These are phyloP conservation scores for Chaetomium globosum DNA, from an alignment of 2,329 filamentous ascomycete species.

Conservation along the genomic window DNA sequence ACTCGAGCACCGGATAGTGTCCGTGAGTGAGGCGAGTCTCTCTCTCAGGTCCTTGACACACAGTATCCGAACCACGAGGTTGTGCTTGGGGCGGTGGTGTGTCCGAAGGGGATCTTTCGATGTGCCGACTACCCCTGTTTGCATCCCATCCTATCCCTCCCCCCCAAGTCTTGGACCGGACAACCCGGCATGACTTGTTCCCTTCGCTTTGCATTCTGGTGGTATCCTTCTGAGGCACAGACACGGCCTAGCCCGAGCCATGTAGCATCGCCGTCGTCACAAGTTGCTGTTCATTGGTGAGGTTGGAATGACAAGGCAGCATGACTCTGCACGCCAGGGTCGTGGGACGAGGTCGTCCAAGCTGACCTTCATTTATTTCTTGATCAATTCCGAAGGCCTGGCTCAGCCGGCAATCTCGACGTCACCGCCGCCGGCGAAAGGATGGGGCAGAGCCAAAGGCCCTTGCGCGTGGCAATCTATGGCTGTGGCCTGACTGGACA, in stretches of 20 bases:
- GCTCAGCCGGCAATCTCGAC: conserved; percentile 28
- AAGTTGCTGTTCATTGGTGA: conserved; percentile 35
- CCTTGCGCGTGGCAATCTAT: conserved; percentile 27
- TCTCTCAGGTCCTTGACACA: not conserved
- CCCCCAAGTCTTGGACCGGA: conserved; percentile 3
- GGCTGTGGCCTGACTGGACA: conserved; percentile 17
- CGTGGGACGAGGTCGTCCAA: conserved; percentile 32
- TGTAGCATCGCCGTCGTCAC: conserved; percentile 37
- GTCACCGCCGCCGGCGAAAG: conserved; percentile 13
- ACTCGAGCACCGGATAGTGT: not conserved
- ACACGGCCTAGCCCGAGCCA: conserved; percentile 39
- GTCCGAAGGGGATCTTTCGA: not conserved
- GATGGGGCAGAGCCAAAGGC: conserved; percentile 11
- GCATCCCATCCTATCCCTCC: not conserved
- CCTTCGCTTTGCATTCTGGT: conserved; percentile 22
- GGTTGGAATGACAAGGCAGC: conserved; percentile 26
- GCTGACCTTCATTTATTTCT: conserved; percentile 30
- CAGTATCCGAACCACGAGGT: not conserved
- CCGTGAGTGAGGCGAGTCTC: not conserved
- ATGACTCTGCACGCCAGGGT: conserved; percentile 24
- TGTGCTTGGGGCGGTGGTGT: not conserved
- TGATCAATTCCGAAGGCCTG: conserved; percentile 26
- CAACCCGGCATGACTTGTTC: conserved; percentile 17
- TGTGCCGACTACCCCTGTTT: conserved; percentile 12
- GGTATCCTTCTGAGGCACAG: conserved; percentile 31